These are phyloP conservation scores for Fistulinella staudtii DNA, from an alignment of 1,284 basidiomycete species.

Conservation along the genomic window DNA sequence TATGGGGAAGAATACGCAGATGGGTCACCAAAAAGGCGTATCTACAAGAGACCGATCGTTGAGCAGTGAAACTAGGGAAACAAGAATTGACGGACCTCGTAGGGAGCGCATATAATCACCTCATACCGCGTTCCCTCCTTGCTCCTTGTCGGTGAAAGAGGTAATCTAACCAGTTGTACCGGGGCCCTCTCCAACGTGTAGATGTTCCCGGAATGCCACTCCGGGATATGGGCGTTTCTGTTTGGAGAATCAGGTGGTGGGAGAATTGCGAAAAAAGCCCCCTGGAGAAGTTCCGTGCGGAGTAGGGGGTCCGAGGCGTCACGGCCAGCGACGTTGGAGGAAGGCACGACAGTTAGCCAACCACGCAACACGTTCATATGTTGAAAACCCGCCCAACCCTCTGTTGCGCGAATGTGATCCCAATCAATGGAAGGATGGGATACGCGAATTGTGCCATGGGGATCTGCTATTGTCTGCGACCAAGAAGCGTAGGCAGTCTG, in stretches of 20 bases:
- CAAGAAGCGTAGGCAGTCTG: conserved; percentile 54
- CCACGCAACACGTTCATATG: conserved; percentile 67
- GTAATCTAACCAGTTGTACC: conserved; percentile 48
- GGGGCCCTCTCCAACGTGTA: conserved; percentile 55
- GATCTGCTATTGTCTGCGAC: conserved; percentile 40
- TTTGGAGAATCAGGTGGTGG: conserved; percentile 33
- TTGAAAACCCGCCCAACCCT: conserved; percentile 82
- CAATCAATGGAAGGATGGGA: conserved; percentile 62
- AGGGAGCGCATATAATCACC: conserved; percentile 39
- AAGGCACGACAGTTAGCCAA: conserved; percentile 53
- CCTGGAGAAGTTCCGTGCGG: conserved; percentile 50
- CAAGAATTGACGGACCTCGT: conserved; percentile 23
- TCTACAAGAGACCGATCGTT: conserved; percentile 40
- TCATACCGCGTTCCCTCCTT: conserved; percentile 58
- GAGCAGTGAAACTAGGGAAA: not conserved
- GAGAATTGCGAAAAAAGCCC: conserved; percentile 64
- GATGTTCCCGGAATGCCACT: conserved; percentile 75
- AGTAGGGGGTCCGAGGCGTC: conserved; percentile 35
- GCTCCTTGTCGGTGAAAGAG: conserved; percentile 39
- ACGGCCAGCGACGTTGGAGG: conserved; percentile 18
- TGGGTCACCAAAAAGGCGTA: conserved; percentile 76
- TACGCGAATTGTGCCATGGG: conserved; percentile 49
- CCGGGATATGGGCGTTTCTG: conserved; percentile 34
- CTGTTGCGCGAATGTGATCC: conserved; percentile 59
- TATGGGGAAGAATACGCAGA: conserved; percentile 35